Percentiles rank a stretch among this genome's conserved stretches.
phyloP scores from a whole-genome alignment of 148 eudicot species.

The Selenicereus undatus region DNA sequence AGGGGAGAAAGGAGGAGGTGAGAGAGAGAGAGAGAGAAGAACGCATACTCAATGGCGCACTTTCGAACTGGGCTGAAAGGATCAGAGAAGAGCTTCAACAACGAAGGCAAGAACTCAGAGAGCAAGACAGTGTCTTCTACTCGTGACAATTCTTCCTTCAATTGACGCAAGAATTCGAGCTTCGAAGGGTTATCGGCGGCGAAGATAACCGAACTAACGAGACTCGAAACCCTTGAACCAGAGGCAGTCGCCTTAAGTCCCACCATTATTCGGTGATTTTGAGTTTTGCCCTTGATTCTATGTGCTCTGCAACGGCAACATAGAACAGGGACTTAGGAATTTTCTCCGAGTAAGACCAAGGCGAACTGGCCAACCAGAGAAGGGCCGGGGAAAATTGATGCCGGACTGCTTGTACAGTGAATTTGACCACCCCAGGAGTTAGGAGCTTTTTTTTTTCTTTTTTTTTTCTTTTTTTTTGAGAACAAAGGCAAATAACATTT shows the following conservation, averaged over 20 bases:
- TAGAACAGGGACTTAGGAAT: neutral
- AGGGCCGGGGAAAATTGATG: neutral
- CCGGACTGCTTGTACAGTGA: too few relatives aligned
- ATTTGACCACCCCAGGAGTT: too few relatives aligned
- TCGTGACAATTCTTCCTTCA: constrained; percentile 35
- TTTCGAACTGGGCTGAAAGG: constrained; percentile 66
- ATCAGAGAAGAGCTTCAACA: constrained; percentile 53
- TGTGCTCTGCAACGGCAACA: constrained; percentile 2
- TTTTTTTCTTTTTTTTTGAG: too few relatives aligned
- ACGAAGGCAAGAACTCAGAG: constrained; percentile 41
- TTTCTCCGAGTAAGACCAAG: neutral
- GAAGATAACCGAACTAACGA: constrained; percentile 42
- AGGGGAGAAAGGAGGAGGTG: neutral
- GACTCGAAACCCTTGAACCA: constrained; percentile 38
- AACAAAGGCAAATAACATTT: too few relatives aligned
- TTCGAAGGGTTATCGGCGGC: constrained; percentile 46
- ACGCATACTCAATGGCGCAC: constrained; percentile 47
- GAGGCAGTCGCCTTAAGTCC: constrained; percentile 45
- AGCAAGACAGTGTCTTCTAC: constrained; percentile 27
- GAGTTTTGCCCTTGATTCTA: neutral
- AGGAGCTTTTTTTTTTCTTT: too few relatives aligned
- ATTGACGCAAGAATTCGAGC: constrained; percentile 45
- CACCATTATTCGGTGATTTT: constrained; percentile 32
- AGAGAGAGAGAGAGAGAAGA: neutral
- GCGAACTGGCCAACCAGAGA: neutral